Evolutionary conservation across 345 rosid species (phyloP), one percentile per base, ranked within the genome.

Genomic region (Carallia brachiata): DNA sequence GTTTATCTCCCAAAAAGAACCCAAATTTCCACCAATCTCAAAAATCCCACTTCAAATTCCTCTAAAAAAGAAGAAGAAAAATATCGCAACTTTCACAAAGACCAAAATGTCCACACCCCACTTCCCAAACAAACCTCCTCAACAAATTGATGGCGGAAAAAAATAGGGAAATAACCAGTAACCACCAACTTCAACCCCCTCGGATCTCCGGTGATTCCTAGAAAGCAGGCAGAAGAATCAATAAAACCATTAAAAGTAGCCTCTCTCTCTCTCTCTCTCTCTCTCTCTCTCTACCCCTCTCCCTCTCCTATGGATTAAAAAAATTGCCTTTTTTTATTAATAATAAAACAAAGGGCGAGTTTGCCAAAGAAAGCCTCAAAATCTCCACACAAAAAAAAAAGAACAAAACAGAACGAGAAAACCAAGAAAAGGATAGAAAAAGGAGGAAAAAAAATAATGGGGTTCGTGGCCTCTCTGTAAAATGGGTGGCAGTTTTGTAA

Each of bases 121-220:
- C 59, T 8, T 4, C 59, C 59, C 12, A 4, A 27, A 9, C 16
- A 56, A 56, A 7, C 6, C 19, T 1, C 7, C 60, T 56, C 50
- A 18, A 47, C 10, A 17, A 44, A 59, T 16, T 36, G 57, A 55
- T 30, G 30, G 34, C 63, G n/a, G n/a, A n/a, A n/a, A 16, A 63
- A 64, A 30, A n/a, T 12, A 13, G 63, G 40, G n/a, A 36, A 70
- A 52, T 15, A 56, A 16, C 30, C 5, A 0, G 31, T 18, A 63
- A 2, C 31, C 34, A 36, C 31, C 34, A 19, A 1, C 57, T 7
- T 52, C 61, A 30, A 36, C 4, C 60, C 7, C 65, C 61, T 69
- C 73, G 73, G n/a, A 69, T 75, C 78, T 69, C 73, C 58, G 52
- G 28, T 65, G n/a, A 56, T 65, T 53, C 37, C 16, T 37, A 9